A percentile compares a stretch with the other conserved stretches of the same genome.
These are phyloP conservation scores for Hypoxylon sp. DNA, from an alignment of 2,329 filamentous ascomycete species.

Conservation along the genomic window DNA sequence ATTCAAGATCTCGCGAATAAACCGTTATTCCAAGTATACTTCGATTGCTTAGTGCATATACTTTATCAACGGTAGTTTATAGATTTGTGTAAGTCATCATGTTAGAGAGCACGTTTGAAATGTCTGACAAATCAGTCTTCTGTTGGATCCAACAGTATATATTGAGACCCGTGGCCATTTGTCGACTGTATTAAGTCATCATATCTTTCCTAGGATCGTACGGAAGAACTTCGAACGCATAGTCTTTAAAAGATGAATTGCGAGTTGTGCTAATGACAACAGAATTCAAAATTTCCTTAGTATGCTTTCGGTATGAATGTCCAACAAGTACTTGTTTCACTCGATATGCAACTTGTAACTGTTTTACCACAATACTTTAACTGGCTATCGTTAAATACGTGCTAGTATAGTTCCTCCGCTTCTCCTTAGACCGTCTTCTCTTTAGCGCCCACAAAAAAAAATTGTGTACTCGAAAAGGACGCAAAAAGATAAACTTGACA, in stretches of 20 bases:
- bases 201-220: too few relatives aligned
- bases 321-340: not conserved
- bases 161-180: too few relatives aligned
- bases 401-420: not conserved
- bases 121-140: too few relatives aligned
- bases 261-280: not conserved
- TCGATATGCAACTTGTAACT: too few relatives aligned
- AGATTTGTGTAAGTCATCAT: not conserved
- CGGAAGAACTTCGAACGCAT: too few relatives aligned
- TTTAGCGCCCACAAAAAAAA: constrained; percentile 1
- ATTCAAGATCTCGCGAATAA: not conserved
- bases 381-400: not conserved
- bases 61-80: too few relatives aligned
- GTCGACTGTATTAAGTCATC: too few relatives aligned
- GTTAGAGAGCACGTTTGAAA: not conserved
- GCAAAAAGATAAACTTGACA: too few relatives aligned
- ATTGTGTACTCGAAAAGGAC: not conserved
- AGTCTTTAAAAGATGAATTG: too few relatives aligned
- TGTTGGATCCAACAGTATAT: too few relatives aligned
- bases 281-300: not conserved
- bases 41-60: too few relatives aligned
- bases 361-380: not conserved
- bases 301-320: not conserved
- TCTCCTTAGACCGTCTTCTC: not conserved
- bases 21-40: not conserved